Base-by-base conservation (phyloP, 208 protist species). In the Trypanosoma congolense region DNA sequence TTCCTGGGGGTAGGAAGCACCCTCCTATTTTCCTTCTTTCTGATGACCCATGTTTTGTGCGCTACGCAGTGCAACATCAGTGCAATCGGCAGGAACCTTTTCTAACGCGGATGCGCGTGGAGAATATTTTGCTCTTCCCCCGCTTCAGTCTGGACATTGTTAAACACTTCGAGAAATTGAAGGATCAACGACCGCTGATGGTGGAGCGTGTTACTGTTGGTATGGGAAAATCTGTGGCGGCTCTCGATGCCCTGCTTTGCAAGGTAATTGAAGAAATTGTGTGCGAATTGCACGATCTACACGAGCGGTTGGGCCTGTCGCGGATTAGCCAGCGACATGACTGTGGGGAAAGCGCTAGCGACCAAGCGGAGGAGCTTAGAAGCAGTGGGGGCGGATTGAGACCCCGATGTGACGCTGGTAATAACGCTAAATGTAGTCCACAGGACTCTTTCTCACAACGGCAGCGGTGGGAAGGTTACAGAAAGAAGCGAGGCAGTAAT, bases 71-170 rank as follows among this genome's bases (percentile, higher is more conserved):
- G 40, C 73, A 83, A 45, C 73, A 79, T 4, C 83, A 77, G 50
- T 71, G 77, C 35, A 38, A 80, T 16, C 80, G 77, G 0, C 59
- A 65, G n/a, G 77, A 88, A 50, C 68, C 76, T 14, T 90, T 93
- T 58, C 64, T 79, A 0, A 61, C 74, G 46, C 70, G 74, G 62
- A 40, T 91, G 43, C 79, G 76, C 47, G 63, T 91, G 2, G 75
- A 83, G 24, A 83, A 91, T 43, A 58, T 93, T 12, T 73, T 89
- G 50, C 70, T 93, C 21, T 93, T 88, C 52, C 87, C 87, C 16
- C 72, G 83, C 22, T 93, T 93, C 55, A 80, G 87, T 3, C 74
- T 93, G 9, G 65, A 77, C 35, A 44, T 93, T 36, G 64, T 93
- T 28, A 68, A 68, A 21, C 87, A 93, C 56, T 93, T 87, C 57